Evolutionary conservation across 2,329 filamentous ascomycete genomes (phyloP).

Genomic region (Sporothrix sp.): DNA sequence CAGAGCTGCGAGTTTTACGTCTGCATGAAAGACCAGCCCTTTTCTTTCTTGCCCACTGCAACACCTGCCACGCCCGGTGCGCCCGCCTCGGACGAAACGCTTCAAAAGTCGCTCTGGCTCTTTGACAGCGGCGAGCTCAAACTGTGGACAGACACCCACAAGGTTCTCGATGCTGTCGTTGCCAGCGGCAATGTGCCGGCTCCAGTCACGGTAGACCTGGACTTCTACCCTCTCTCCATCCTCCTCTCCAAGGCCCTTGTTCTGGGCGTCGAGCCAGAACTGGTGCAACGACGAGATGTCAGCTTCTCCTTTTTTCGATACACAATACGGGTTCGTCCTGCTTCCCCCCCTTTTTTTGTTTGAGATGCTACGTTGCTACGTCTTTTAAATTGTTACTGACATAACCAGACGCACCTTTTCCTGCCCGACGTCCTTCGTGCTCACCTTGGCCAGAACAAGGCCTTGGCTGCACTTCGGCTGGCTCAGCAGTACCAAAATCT

Average conservation of each 20-base stretch:
- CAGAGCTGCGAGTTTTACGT: conserved; percentile 95
- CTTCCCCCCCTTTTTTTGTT: background rate
- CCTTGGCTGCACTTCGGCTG: conserved; percentile 69
- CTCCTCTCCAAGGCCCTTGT: conserved; percentile 83
- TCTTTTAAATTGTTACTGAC: background rate
- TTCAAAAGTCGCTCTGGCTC: conserved; percentile 86
- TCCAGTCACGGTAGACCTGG: conserved; percentile 69
- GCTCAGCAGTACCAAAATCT: conserved; percentile 79
- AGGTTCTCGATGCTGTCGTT: conserved; percentile 60
- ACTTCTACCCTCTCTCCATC: conserved; percentile 89
- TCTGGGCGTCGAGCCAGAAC: conserved; percentile 80
- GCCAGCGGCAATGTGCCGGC: conserved; percentile 61
- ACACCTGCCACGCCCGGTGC: conserved; percentile 5
- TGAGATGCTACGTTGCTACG: too few species aligned
- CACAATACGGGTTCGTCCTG: conserved; percentile 62
- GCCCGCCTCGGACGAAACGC: conserved; percentile 30
- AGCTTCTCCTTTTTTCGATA: conserved; percentile 86
- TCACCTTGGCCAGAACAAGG: conserved; percentile 65
- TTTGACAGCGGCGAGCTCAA: conserved; percentile 83
- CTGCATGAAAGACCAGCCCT: conserved; percentile 76
- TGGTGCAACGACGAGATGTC: conserved; percentile 86
- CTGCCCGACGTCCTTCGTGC: conserved; percentile 78
- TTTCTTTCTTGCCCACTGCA: conserved; percentile 21
- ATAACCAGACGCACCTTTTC: conserved; percentile 72
- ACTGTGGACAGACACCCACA: conserved; percentile 80